A percentile compares a stretch with the other conserved stretches of the same genome.
Conservation (phyloP, 768 basidiomycete species). For the Pisolithus tinctorius region DNA sequence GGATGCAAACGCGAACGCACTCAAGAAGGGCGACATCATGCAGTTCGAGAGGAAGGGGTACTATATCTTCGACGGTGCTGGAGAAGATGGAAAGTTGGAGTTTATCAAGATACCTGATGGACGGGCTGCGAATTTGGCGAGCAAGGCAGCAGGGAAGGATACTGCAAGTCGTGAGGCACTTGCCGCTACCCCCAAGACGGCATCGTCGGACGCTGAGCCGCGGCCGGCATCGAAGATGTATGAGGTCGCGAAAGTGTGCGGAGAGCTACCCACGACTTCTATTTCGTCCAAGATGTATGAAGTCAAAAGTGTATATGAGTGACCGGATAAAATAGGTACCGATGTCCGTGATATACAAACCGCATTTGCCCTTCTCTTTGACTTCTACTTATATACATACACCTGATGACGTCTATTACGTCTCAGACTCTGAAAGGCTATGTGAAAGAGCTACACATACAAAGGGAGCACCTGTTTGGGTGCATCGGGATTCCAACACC, state of each 20-base stretch:
- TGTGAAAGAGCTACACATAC: neutral
- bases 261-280: slow-evolving; percentile 38
- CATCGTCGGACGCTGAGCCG: slow-evolving; percentile 20
- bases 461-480: slow-evolving; percentile 17
- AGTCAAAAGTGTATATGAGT: slow-evolving; percentile 51
- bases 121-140: slow-evolving; percentile 68
- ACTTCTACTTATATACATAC: too few relatives aligned
- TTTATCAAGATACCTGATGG: slow-evolving; percentile 96
- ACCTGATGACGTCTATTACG: too few relatives aligned
- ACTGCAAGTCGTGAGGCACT: slow-evolving; percentile 22
- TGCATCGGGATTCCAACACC: neutral
- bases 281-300: slow-evolving; percentile 58
- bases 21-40: slow-evolving; percentile 85
- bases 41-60: slow-evolving; percentile 99
- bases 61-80: slow-evolving; percentile 72
- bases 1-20: slow-evolving; percentile 72
- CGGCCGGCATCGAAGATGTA: slow-evolving; percentile 65
- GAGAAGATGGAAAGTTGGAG: slow-evolving; percentile 54
- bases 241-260: slow-evolving; percentile 58
- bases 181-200: slow-evolving; percentile 27
- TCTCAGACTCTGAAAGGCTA: too few relatives aligned
- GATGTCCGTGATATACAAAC: too few relatives aligned
- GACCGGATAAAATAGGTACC: neutral
- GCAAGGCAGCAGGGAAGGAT: slow-evolving; percentile 51
- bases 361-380: too few relatives aligned